phyloP scores from a whole-genome alignment of 495 filamentous ascomycete species.

The Penicillium paxilli region DNA sequence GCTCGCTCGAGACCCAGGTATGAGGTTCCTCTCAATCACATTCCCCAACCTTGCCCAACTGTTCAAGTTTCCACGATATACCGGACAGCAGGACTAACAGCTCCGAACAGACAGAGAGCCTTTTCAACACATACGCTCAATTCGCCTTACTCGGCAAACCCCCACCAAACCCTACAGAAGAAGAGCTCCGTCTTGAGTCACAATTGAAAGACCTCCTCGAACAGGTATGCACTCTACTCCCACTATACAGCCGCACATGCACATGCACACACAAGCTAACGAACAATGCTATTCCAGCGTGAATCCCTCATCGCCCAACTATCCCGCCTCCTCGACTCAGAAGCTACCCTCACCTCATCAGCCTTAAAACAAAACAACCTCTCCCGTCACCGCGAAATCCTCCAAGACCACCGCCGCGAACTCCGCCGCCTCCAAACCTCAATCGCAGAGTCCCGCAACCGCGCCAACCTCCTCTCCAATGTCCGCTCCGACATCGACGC shows the following conservation, averaged over 20 bases:
- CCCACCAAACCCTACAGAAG: slow-evolving; percentile 78
- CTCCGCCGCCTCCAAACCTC: slow-evolving; percentile 66
- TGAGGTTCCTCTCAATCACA: slow-evolving; percentile 5
- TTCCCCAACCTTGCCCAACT: not conserved
- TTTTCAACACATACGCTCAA: slow-evolving; percentile 95
- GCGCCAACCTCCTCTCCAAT: slow-evolving; percentile 86
- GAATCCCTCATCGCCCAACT: slow-evolving; percentile 82
- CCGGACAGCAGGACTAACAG: slow-evolving; percentile 1
- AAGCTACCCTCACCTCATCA: slow-evolving; percentile 83
- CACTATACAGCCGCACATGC: slow-evolving; percentile 6
- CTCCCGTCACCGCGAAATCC: slow-evolving; percentile 85
- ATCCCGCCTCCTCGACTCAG: slow-evolving; percentile 86
- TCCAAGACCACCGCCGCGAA: slow-evolving; percentile 83
- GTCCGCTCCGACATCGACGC: slow-evolving; percentile 90
- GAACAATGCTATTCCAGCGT: slow-evolving; percentile 53
- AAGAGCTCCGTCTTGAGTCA: slow-evolving; percentile 75
- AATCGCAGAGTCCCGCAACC: slow-evolving; percentile 74
- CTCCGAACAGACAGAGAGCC: slow-evolving; percentile 72
- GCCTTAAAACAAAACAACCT: slow-evolving; percentile 95
- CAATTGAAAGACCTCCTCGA: slow-evolving; percentile 85
- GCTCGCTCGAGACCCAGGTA: slow-evolving; percentile 91
- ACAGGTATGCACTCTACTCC: slow-evolving; percentile 17
- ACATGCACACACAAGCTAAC: not conserved
- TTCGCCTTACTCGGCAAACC: slow-evolving; percentile 82
- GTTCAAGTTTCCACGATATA: not conserved